These are phyloP conservation scores for Telfairia occidentalis DNA, from an alignment of 331 rosid genomes.

Conservation along the genomic window DNA sequence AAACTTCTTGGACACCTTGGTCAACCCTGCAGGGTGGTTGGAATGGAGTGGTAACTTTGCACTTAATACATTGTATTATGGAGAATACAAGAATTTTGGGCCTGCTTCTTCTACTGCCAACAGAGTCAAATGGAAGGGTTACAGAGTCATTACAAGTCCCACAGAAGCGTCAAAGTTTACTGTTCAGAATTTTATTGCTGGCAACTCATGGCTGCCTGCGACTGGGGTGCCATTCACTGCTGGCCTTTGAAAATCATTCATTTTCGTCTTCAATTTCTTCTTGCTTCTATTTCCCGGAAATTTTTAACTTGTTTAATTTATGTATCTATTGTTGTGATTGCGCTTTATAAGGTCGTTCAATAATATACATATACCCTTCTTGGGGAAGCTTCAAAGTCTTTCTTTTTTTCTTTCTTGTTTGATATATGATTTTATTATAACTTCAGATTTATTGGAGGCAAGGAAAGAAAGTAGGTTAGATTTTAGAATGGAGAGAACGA, in stretches of 20 bases:
- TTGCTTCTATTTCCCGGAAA: too few relatives aligned
- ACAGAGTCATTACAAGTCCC: constrained; percentile 28
- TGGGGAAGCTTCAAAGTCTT: too few relatives aligned
- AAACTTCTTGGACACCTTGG: constrained; percentile 22
- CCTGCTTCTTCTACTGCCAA: constrained; percentile 27
- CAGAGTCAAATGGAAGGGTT: constrained; percentile 48
- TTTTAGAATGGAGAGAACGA: too few relatives aligned
- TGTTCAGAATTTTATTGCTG: constrained; percentile 33
- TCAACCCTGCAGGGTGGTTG: constrained; percentile 56
- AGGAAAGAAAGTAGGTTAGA: too few relatives aligned
- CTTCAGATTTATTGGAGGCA: too few relatives aligned
- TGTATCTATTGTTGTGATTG: too few relatives aligned
- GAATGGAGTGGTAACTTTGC: constrained; percentile 52
- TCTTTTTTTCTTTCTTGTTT: too few relatives aligned
- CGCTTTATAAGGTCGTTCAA: too few relatives aligned
- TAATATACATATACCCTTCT: too few relatives aligned
- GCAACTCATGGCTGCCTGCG: constrained; percentile 41
- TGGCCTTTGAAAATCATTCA: background rate
- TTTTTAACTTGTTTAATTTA: too few relatives aligned
- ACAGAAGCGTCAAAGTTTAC: constrained; percentile 33
- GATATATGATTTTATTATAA: too few relatives aligned
- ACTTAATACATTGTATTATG: constrained; percentile 37
- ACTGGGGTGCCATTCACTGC: constrained; percentile 22
- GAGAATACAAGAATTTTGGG: constrained; percentile 39
- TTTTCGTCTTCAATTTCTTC: too few relatives aligned